These are phyloP conservation scores for Immersiporthe knoxdaviesiana DNA, from an alignment of 2,329 filamentous ascomycete genomes.

Conservation along the genomic window DNA sequence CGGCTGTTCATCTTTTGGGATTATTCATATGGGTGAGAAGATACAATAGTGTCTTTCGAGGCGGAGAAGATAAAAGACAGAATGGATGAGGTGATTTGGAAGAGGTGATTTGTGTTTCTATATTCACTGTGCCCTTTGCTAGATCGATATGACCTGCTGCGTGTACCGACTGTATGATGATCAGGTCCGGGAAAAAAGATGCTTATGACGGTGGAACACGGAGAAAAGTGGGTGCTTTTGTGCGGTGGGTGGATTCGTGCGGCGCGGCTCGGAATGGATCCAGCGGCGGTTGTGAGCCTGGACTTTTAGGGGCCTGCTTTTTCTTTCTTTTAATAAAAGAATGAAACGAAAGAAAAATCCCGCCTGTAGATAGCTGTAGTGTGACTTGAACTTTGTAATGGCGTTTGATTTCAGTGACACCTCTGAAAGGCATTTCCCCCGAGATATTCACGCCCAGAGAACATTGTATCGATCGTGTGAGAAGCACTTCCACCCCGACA, in stretches of 20 bases:
- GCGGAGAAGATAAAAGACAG: background rate
- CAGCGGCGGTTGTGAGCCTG: background rate
- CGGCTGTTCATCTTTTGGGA: conserved; percentile 5
- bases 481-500: background rate
- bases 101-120: background rate
- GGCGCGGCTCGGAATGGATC: background rate
- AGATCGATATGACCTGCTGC: too few species aligned
- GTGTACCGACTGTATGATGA: background rate
- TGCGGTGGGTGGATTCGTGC: background rate
- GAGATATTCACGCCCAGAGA: too few species aligned
- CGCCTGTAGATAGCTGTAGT: too few species aligned
- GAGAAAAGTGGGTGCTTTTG: background rate
- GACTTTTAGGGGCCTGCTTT: background rate
- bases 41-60: background rate
- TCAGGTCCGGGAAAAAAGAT: background rate
- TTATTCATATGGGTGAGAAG: background rate
- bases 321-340: background rate
- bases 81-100: background rate
- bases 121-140: too few species aligned
- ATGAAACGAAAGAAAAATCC: too few species aligned
- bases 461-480: too few species aligned
- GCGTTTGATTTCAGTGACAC: too few species aligned
- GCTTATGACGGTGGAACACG: background rate
- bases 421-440: too few species aligned
- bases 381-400: too few species aligned